Evolutionary conservation across 192 early-diverging fungal species (phyloP), one percentile per base, ranked within the genome.

Genomic region (Kappamyces sp.): DNA sequence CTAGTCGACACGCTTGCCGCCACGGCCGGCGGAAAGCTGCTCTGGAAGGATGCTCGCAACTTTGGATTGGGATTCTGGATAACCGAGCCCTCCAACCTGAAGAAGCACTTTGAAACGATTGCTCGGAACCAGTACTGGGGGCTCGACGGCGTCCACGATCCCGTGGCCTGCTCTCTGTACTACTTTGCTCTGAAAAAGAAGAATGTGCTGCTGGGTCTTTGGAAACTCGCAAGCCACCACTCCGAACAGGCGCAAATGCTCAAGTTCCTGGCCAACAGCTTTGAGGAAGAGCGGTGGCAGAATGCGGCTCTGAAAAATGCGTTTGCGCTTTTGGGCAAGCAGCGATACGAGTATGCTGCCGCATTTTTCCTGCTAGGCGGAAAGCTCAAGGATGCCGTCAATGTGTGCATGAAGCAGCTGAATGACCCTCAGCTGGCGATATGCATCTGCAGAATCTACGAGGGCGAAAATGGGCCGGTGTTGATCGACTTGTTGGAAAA

Each of bases 241-340:
- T 84, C 89, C 3, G 94, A 99, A 57, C 88, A 91, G 64, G 72
- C 67, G 44, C 82, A 83, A 33, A 97, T 97, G 93, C 47, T 91
- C n/a, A 78, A 80, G 39, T 98, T 99, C 67, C 69, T 99, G 47
- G 76, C 84, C 3, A 89, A 98, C 72, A 90, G 98, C 71, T 99
- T 99, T 79, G 76, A 82, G 10, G 82, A 90, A 51, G 76, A 86
- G 2, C 72, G 90, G 42, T 99, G 97, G 97, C 84, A 80, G 61
- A 92, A 85, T 10, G 93, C 94, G 0, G 97, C 97, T 1, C 70
- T 85, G n/a, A 99, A 99, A 66, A 99, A 99, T 64, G 97, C 97
- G 2, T 99, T 90, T 73, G 97, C 88, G n/a, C 66, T 99, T 40
- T 70, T 99, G 31, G 91, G 94, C 58, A 91, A 90, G 62, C 93